These are phyloP conservation scores for Ceratocystis cacaofunesta DNA, from an alignment of 2,329 filamentous ascomycete genomes.

Conservation along the genomic window DNA sequence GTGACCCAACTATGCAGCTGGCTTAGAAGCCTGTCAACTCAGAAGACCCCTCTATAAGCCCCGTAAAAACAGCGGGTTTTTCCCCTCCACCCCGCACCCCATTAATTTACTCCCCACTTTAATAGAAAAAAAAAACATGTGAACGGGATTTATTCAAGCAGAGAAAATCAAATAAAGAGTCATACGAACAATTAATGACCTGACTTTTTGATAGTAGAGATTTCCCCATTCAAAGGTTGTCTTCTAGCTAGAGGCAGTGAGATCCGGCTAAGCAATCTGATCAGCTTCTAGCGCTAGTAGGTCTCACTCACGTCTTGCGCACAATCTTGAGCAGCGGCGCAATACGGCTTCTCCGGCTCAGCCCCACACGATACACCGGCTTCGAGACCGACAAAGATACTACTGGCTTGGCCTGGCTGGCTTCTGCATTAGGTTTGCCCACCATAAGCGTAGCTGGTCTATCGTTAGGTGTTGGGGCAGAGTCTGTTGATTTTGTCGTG, in stretches of 20 bases:
- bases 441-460: neutral
- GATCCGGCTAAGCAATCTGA: neutral
- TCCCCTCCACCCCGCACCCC: neutral
- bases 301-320: constrained; percentile 25
- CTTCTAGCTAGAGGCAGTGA: neutral
- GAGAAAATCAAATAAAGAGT: neutral
- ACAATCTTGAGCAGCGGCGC: constrained; percentile 37
- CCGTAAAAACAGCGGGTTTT: neutral
- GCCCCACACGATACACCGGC: constrained; percentile 34
- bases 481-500: neutral
- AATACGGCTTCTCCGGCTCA: constrained; percentile 37
- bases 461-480: neutral
- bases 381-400: constrained; percentile 16
- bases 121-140: neutral
- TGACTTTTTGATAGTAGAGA: neutral
- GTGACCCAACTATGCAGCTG: neutral
- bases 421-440: constrained; percentile 11
- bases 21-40: neutral
- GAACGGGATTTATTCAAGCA: neutral
- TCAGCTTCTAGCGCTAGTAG: neutral
- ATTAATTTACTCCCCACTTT: neutral
- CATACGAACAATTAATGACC: neutral
- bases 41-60: neutral
- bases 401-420: constrained; percentile 12
- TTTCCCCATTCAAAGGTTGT: neutral